Evolutionary conservation across 2,329 filamentous ascomycete species (phyloP).

Genomic region (Pseudonectria foliicola): DNA sequence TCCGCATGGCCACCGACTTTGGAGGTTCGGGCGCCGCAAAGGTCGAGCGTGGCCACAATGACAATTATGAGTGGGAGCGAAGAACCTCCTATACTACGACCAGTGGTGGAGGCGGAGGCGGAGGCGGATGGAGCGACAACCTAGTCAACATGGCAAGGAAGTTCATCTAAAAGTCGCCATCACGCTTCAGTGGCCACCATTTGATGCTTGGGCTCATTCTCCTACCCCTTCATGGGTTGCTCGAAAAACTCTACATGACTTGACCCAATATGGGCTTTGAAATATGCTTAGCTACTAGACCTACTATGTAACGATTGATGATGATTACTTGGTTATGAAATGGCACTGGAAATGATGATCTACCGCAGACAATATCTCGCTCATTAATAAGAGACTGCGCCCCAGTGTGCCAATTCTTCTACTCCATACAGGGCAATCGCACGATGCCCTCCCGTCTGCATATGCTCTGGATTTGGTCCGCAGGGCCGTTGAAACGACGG

Average conservation of each 20-base stretch:
- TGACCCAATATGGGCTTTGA: conserved; percentile 6
- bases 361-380: too few species aligned
- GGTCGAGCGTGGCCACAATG: conserved; percentile 29
- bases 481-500: too few species aligned
- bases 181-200: conserved; percentile 13
- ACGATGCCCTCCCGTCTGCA: too few species aligned
- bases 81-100: conserved; percentile 28
- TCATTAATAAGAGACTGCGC: too few species aligned
- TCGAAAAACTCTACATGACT: conserved; percentile 3
- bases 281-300: background rate
- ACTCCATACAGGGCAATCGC: too few species aligned
- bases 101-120: conserved; percentile 18
- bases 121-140: conserved; percentile 28
- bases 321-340: background rate
- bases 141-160: conserved; percentile 34
- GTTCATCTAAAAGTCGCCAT: conserved; percentile 29
- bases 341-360: too few species aligned
- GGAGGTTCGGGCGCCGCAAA: conserved; percentile 13
- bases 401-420: too few species aligned
- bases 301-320: background rate
- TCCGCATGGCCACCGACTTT: conserved; percentile 42
- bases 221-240: conserved; percentile 4
- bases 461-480: too few species aligned
- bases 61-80: conserved; percentile 33
- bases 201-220: conserved; percentile 6